phyloP scores from a whole-genome alignment of 345 rosid species.

The Acer campestre region DNA sequence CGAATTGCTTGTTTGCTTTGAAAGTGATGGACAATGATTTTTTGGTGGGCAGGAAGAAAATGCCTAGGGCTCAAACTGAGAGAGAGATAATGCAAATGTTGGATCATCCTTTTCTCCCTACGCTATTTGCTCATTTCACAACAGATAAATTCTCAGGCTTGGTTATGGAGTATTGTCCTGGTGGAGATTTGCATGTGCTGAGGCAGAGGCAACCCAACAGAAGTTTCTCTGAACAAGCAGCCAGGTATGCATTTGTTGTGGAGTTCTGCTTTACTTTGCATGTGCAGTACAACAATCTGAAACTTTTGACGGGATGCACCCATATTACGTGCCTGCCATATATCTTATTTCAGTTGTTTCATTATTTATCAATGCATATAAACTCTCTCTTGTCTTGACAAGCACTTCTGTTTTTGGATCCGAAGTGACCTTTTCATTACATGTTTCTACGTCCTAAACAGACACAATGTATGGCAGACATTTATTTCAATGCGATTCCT shows the following conservation, averaged over 20 bases:
- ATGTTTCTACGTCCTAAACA: no score
- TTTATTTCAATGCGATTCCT: no score
- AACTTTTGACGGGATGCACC: neutral
- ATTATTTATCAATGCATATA: no score
- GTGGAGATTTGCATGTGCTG: conserved; percentile 80
- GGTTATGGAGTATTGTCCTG: conserved; percentile 84
- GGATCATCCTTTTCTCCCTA: conserved; percentile 87
- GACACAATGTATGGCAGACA: no score
- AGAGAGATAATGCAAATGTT: conserved; percentile 77
- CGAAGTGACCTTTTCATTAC: no score
- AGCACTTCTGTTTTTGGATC: no score
- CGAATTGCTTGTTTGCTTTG: conserved; percentile 64
- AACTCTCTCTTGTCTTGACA: no score
- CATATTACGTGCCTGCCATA: neutral
- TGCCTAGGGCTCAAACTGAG: conserved; percentile 74
- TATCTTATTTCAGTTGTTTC: neutral
- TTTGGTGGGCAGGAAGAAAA: conserved; percentile 65
- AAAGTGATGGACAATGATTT: conserved; percentile 79
- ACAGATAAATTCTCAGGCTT: conserved; percentile 71
- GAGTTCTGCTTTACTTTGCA: conserved; percentile 7
- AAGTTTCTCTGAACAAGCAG: conserved; percentile 72
- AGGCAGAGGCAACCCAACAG: conserved; percentile 68
- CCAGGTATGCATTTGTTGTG: conserved; percentile 42
- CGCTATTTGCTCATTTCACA: conserved; percentile 61
- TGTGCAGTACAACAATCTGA: neutral